phyloP scores from a whole-genome alignment of 257 asterid species.

The Agastache rugosa region DNA sequence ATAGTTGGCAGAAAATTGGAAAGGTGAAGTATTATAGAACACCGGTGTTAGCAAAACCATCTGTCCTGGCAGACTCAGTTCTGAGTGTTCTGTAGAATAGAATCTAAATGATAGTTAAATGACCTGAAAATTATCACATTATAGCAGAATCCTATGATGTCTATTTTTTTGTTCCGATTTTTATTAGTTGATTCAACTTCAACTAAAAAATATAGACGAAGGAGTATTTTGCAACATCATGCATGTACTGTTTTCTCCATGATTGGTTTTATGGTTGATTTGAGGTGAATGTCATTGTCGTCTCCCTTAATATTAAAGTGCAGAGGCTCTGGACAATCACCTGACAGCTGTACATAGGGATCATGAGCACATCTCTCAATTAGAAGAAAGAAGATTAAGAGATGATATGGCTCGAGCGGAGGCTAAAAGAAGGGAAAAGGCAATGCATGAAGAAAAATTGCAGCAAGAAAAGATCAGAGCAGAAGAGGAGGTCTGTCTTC shows the following conservation, averaged over 20 bases:
- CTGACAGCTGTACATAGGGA: constrained; percentile 88
- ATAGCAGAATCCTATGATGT: background rate
- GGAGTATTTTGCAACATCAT: background rate
- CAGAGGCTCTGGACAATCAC: constrained; percentile 94
- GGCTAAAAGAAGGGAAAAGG: constrained; percentile 79
- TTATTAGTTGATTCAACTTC: background rate
- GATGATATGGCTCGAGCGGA: constrained; percentile 94
- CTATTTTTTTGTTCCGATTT: background rate
- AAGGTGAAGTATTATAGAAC: background rate
- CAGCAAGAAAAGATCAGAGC: constrained; percentile 70
- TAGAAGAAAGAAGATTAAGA: constrained; percentile 86
- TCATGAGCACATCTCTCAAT: constrained; percentile 84
- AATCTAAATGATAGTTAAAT: background rate
- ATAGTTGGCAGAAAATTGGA: background rate
- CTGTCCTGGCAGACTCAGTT: background rate
- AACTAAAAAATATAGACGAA: constrained; percentile 1
- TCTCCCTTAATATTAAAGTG: constrained; percentile 52
- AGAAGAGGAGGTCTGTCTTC: constrained; percentile 76
- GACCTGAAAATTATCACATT: background rate
- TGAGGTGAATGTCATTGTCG: constrained; percentile 34
- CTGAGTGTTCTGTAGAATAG: background rate
- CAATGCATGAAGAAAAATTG: constrained; percentile 67
- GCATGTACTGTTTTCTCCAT: background rate
- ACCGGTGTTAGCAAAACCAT: background rate
- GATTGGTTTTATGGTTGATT: constrained; percentile 7